Evolutionary conservation across 305 asterid species (phyloP).

Genomic region (Rubia balearica): DNA sequence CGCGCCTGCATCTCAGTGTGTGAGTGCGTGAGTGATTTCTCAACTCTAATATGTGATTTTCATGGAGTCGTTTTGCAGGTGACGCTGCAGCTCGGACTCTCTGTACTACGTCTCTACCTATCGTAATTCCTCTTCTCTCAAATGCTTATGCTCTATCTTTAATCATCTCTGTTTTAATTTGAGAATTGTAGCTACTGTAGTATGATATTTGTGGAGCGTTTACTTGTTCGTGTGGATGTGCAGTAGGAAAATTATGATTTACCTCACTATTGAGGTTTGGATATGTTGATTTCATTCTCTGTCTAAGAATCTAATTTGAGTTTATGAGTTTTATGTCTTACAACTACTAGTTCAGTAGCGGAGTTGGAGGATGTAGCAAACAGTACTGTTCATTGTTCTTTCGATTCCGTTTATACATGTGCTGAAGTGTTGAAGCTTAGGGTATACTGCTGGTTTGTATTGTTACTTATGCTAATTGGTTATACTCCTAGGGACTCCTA

Average conservation of each 20-base stretch:
- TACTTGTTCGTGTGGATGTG: neutral
- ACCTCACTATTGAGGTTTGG: neutral
- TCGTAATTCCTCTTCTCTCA: constrained; percentile 18
- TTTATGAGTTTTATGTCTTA: neutral
- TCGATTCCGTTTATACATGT: neutral
- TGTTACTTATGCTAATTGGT: neutral
- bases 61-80: constrained; percentile 11
- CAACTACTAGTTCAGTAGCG: neutral
- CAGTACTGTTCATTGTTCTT: neutral
- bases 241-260: too few relatives aligned
- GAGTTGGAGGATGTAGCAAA: neutral
- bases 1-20: neutral
- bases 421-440: neutral
- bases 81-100: constrained; percentile 11
- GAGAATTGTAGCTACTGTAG: neutral
- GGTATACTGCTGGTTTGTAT: neutral
- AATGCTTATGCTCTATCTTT: neutral
- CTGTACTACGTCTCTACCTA: constrained; percentile 14
- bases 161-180: neutral
- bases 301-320: neutral
- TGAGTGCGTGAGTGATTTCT: neutral
- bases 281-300: too few relatives aligned
- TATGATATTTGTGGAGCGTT: neutral
- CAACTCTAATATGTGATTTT: neutral
- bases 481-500: neutral